phyloP scores from a whole-genome alignment of 208 protist species.

The Crithidia fasciculata region DNA sequence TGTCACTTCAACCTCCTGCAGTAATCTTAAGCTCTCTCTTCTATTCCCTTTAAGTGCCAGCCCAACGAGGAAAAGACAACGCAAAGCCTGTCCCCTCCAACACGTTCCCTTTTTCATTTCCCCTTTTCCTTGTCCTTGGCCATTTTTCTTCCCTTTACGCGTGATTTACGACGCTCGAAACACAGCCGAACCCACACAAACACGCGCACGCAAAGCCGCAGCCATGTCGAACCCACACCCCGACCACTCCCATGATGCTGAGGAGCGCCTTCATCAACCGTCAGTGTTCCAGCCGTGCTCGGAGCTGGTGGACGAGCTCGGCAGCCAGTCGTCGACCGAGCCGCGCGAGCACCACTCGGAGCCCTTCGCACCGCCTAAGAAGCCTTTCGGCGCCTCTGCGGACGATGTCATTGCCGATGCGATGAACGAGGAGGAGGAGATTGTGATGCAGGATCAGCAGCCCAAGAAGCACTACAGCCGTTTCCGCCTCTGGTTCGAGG shows the following conservation, averaged over 20 bases:
- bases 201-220: too few species aligned
- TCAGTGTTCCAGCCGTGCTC: neutral
- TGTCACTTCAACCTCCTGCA: too few species aligned
- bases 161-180: too few species aligned
- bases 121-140: too few species aligned
- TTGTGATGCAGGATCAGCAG: neutral
- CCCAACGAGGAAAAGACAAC: neutral
- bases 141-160: too few species aligned
- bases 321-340: neutral
- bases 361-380: conserved; percentile 22
- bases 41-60: neutral
- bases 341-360: neutral
- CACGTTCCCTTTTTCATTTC: neutral
- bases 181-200: too few species aligned
- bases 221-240: neutral
- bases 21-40: neutral
- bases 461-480: conserved; percentile 9
- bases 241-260: neutral
- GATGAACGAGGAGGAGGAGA: conserved; percentile 25
- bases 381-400: neutral
- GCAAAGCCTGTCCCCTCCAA: neutral
- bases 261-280: neutral
- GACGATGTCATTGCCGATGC: conserved; percentile 5
- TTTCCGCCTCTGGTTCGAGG: conserved; percentile 31
- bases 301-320: neutral